Conservation (phyloP, 306 rosid species). For the Vigna unguiculata region DNA sequence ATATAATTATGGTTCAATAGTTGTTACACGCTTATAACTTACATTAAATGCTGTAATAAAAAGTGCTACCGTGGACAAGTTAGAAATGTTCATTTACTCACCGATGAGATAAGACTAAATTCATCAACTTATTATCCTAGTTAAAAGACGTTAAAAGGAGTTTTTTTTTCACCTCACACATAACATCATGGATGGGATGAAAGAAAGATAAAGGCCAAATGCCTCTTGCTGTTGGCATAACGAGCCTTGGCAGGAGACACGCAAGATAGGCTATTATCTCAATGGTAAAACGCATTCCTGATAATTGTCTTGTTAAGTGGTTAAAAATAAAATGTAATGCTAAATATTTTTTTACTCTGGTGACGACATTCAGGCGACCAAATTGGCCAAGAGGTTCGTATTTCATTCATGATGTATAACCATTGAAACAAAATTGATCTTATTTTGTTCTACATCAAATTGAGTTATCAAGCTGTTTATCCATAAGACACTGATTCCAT, state of each 20-base stretch:
- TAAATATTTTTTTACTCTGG: not conserved
- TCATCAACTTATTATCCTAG: too few species aligned
- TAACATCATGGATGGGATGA: too few species aligned
- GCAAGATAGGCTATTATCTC: too few species aligned
- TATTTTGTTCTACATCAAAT: slow-evolving; percentile 26
- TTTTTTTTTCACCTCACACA: too few species aligned
- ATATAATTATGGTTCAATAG: not conserved
- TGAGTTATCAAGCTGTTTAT: slow-evolving; percentile 7
- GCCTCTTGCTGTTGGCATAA: too few species aligned
- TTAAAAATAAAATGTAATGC: not conserved
- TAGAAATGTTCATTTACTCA: not conserved
- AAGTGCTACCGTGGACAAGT: not conserved
- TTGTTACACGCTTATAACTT: not conserved
- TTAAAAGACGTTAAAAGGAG: too few species aligned
- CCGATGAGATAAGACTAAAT: too few species aligned
- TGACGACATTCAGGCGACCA: not conserved
- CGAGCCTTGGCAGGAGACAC: too few species aligned
- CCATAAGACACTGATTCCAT: slow-evolving; percentile 34
- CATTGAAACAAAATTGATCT: slow-evolving; percentile 17
- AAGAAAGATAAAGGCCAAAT: too few species aligned
- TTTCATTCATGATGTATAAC: not conserved
- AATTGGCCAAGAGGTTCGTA: not conserved
- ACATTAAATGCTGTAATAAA: not conserved
- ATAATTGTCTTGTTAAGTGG: too few species aligned
- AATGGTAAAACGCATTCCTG: too few species aligned